Base-by-base conservation (phyloP, 2,329 filamentous ascomycete species). In the Hypoxylon rubiginosum region DNA sequence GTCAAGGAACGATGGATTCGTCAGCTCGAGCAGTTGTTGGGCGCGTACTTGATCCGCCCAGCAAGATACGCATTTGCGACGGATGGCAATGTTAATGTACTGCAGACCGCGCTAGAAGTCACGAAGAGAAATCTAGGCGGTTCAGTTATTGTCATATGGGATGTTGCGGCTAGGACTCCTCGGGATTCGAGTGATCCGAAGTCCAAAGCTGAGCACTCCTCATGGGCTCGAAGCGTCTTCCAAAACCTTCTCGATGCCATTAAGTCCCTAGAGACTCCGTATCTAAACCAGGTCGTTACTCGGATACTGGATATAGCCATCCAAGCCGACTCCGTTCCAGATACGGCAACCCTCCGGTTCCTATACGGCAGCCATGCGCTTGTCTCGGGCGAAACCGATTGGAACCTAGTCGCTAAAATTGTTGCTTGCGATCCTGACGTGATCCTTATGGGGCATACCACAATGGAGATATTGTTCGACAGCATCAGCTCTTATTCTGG, bases 41-140 rank as follows among this genome's bases (percentile, higher is more conserved):
- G 82, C 48, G 80, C 80, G 32, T 85, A 82, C 69, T 77, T 89
- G 59, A 81, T 88, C 49, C 79, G 86, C 1, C 86, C 86, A 0
- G 82, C 84, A 0, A 81, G 84, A 61, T 79, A 82, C 1, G 76
- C 78, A 0, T 88, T 84, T 61, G 67, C 84, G 15, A 81, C 79
- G 59, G 79, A 78, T 21, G 78, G 78, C 41, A 79, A 80, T 26
- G 74, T 83, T 43, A 80, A 81, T 24, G 71, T 81, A 4, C 72
- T 87, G 19, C 74, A 78, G 11, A 74, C 75, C 24, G 81, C 83
- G 1, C 76, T 86, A 1, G 75, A 79, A 2, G 75, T 81, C 21
- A 78, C 81, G 2, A 72, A 76, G 2, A 73, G 71, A 8, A 77
- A 77, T 1, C 68, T 81, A 5, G 71, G 79, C 0, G 67, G 79